Percentiles rank a stretch among this genome's conserved stretches.
Conservation (phyloP, 2,329 filamentous ascomycete species). For the Escovopsis sp. region DNA sequence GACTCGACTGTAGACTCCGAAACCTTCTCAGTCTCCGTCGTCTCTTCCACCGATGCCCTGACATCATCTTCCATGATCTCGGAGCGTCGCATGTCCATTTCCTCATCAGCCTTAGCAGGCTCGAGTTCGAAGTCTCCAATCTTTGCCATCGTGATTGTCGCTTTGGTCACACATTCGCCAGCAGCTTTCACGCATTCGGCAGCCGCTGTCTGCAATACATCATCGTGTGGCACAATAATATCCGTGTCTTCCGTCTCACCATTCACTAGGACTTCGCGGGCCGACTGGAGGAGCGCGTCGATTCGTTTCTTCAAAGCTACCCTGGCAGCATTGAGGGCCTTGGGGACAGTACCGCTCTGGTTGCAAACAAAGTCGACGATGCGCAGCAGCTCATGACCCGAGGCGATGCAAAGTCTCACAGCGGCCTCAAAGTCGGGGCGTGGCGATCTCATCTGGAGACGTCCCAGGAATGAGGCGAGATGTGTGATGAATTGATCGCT, state of each 20-base stretch:
- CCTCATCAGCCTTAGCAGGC: constrained; percentile 41
- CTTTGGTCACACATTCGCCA: constrained; percentile 80
- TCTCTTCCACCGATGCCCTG: constrained; percentile 18
- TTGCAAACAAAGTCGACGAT: constrained; percentile 73
- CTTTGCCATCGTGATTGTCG: constrained; percentile 70
- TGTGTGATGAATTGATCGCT: constrained; percentile 85
- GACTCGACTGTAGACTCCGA: constrained; percentile 24
- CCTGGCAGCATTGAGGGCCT: constrained; percentile 53
- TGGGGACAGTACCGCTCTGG: constrained; percentile 55
- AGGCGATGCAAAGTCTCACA: constrained; percentile 69
- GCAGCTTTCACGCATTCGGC: constrained; percentile 81
- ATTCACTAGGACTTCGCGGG: constrained; percentile 61
- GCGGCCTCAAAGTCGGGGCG: constrained; percentile 68
- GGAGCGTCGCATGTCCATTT: constrained; percentile 39
- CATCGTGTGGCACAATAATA: constrained; percentile 65
- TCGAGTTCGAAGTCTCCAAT: constrained; percentile 88
- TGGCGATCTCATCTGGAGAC: constrained; percentile 82
- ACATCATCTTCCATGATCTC: constrained; percentile 25
- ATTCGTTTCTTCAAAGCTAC: constrained; percentile 67
- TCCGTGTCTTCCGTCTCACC: constrained; percentile 58
- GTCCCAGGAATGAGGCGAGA: constrained; percentile 83
- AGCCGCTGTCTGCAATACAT: constrained; percentile 59
- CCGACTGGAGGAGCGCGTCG: constrained; percentile 64
- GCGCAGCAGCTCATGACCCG: constrained; percentile 63
- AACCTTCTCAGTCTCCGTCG: constrained; percentile 21